phyloP scores from a whole-genome alignment of 1,139 yeast genomes.

The Magnusiomyces suaveolens region DNA sequence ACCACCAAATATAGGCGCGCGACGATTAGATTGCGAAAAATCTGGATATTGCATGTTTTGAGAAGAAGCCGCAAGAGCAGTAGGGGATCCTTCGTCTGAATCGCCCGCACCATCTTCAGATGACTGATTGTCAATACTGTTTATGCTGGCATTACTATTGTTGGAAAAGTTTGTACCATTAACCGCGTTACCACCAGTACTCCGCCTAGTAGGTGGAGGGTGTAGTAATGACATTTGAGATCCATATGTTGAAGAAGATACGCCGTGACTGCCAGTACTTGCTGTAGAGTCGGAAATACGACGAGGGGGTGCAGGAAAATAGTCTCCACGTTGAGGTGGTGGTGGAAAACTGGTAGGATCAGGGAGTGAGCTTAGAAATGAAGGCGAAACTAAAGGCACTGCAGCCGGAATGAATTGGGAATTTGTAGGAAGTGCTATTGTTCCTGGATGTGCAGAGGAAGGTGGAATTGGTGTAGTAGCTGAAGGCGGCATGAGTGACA shows the following conservation, averaged over 20 bases:
- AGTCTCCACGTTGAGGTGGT: conserved; percentile 12
- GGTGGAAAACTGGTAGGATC: conserved; percentile 11
- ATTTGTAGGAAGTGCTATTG: neutral
- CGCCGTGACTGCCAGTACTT: neutral
- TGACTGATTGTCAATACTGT: conserved; percentile 2
- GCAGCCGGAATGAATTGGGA: too few species aligned
- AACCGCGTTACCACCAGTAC: conserved; percentile 1
- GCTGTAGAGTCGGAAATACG: neutral
- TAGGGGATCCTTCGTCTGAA: conserved; percentile 15
- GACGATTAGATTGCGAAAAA: conserved; percentile 30
- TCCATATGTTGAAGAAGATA: neutral
- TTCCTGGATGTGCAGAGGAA: neutral
- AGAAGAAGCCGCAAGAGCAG: neutral
- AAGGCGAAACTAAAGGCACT: neutral
- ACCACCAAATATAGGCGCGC: conserved; percentile 29
- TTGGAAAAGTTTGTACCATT: neutral
- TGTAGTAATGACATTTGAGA: neutral
- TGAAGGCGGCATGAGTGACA: neutral
- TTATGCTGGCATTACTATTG: neutral
- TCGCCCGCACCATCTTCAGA: conserved; percentile 13
- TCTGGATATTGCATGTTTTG: conserved; percentile 26
- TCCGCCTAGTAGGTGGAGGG: conserved; percentile 11
- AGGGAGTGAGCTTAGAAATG: neutral
- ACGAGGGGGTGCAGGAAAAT: conserved; percentile 5
- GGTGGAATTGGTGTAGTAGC: neutral